Evolutionary conservation across 352 stramenopile species (phyloP), one percentile per base, ranked within the genome.

Genomic region (Globisporangium emineosum): DNA sequence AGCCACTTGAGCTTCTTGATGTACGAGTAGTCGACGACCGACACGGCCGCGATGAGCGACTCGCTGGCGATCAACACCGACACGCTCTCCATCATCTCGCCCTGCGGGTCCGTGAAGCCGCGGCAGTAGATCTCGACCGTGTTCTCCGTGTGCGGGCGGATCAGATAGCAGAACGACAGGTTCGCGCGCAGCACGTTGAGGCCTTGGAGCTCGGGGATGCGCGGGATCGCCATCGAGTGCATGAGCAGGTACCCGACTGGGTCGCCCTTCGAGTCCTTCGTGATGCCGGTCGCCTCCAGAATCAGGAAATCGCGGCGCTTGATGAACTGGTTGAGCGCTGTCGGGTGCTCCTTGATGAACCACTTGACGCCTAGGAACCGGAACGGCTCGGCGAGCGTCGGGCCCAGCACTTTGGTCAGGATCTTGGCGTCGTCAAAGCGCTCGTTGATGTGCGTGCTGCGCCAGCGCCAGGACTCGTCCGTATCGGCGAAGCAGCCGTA

Each of bases 1-100:
- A 89, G 69, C 74, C 73, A 85, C 57, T 63, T 69, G 50, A 90
- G 73, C 42, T 90, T 90, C 64, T 85, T 86, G 51, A 83, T 65
- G 54, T 84, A 77, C 17, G 75, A 71, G 59, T 75, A 88, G 61
- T 90, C 78, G 23, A 79, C 69, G 10, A 86, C 60, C 5, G 64
- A 59, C 17, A 69, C 65, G 37, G 64, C 77, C 17, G 70, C 63
- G 25, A 87, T 75, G 13, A 84, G 74, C 25, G 70, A 65, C 9
- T 87, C 77, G 21, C 76, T 68, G 21, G 69, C 73, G 49, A 87
- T 71, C 6, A 64, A 50, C 8, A 80, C 69, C 0, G 73, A 78
- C 8, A 89, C 58, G 23, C 69, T 59, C 57, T 77, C 76, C 17
- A 77, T 67, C 64, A 89, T 74, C 0, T 81, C 74, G 25, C 81